Base-by-base conservation (phyloP, 139 green algal species). In the Chlamydomonas applanata region DNA sequence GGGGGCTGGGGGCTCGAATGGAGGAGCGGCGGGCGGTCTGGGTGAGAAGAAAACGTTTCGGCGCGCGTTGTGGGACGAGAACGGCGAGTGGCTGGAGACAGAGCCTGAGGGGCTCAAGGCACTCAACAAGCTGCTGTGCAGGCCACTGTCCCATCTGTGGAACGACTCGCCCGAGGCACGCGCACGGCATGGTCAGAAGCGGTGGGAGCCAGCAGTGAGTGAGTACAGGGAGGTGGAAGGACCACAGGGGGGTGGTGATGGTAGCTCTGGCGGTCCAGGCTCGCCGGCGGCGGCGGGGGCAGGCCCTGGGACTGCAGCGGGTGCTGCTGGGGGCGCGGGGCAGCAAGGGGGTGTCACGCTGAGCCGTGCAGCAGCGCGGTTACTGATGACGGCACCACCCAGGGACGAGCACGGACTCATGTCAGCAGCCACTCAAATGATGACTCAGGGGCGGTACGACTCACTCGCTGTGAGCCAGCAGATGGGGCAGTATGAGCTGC, bases 91-190 rank as follows among this genome's bases (percentile, higher is more conserved):
- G 85, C 63, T 90, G 78, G 71, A 84, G 35, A 72, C 52, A 29
- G 85, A 88, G 76, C 82, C 79, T 20, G 82, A 86, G 52, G 71
- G 65, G 19, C 62, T 40, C 44, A 83, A 83, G 73, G 68, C 73
- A 27, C 63, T 86, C 20, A 81, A 79, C 73, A 80, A 80, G 63
- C 56, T 83, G 52, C 76, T 86, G 2, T 85, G 83, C 57, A 71
- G 83, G 40, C 88, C 88, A 0, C 57, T 92, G 24, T 78, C 80
- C 53, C 82, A 92, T 70, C 60, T 92, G 16, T 92, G 88, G 88
- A 79, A 89, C 57, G 69, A 75, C 29, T 52, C 67, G n/a, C 67
- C 67, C 7, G 67, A 73, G 67, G 44, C 45, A 49, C 65, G 77
- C 0, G 56, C 25, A 32, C 79, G 79, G n/a, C 73, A 80, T 27